Evolutionary conservation across 257 asterid species (phyloP).

Genomic region (Rauvolfia tetraphylla): DNA sequence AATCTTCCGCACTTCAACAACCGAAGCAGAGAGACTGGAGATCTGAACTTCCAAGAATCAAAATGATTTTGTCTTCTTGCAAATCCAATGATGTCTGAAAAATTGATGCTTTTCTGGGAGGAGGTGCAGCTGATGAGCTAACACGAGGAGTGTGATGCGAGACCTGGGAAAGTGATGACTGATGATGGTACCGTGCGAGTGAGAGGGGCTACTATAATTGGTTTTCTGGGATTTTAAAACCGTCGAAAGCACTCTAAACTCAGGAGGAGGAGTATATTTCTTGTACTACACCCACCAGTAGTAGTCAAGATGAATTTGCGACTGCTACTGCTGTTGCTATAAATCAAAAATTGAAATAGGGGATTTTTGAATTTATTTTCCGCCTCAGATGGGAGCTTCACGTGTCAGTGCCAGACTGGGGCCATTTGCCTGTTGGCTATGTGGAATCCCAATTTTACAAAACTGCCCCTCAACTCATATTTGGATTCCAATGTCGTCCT

Average conservation of each 20-base stretch:
- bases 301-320: slow-evolving; percentile 1
- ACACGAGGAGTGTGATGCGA: not conserved
- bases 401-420: slow-evolving; percentile 24
- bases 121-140: slow-evolving; percentile 1
- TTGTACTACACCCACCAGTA: not conserved
- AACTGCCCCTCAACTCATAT: not conserved
- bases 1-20: slow-evolving; percentile 1
- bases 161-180: not conserved
- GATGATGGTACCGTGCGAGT: slow-evolving; percentile 10
- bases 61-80: not conserved
- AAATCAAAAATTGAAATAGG: not conserved
- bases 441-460: not conserved
- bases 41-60: slow-evolving; percentile 7
- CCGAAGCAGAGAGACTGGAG: not conserved
- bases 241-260: slow-evolving; percentile 20
- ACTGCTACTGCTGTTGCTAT: not conserved
- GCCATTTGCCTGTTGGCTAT: slow-evolving; percentile 6
- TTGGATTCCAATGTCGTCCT: not conserved
- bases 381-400: slow-evolving; percentile 17
- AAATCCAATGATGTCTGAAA: slow-evolving; percentile 9
- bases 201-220: not conserved
- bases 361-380: slow-evolving; percentile 19
- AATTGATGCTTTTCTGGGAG: not conserved
- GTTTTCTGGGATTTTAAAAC: slow-evolving; percentile 9
- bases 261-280: not conserved